phyloP scores from a whole-genome alignment of 1,284 basidiomycete genomes.

The Heterobasidion parviporum region DNA sequence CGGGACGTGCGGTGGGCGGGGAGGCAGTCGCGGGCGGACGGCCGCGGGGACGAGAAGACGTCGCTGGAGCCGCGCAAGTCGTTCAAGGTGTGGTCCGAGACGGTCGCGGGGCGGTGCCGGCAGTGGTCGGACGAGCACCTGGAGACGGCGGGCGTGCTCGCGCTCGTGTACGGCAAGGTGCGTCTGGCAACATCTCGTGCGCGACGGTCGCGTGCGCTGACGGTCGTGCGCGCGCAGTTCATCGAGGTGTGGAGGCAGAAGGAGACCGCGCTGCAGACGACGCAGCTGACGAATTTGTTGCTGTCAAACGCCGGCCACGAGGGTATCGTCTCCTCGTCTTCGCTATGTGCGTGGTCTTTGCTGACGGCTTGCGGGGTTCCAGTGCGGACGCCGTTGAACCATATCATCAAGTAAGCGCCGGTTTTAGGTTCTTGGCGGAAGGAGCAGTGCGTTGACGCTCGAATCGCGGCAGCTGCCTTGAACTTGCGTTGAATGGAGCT shows the following conservation, averaged over 20 bases:
- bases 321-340: slow-evolving; percentile 29
- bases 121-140: slow-evolving; percentile 85
- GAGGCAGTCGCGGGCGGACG: slow-evolving; percentile 53
- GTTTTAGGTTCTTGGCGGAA: neutral
- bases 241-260: slow-evolving; percentile 88
- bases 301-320: slow-evolving; percentile 88
- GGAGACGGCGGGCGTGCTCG: slow-evolving; percentile 82
- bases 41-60: slow-evolving; percentile 20
- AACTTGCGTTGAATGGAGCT: slow-evolving; percentile 77
- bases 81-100: slow-evolving; percentile 82
- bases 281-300: slow-evolving; percentile 73
- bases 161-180: slow-evolving; percentile 76
- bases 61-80: slow-evolving; percentile 69
- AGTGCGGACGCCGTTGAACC: slow-evolving; percentile 71
- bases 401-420: slow-evolving; percentile 57
- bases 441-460: neutral
- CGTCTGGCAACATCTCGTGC: neutral
- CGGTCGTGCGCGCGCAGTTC: slow-evolving; percentile 36
- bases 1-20: slow-evolving; percentile 76
- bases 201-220: neutral
- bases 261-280: slow-evolving; percentile 70
- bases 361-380: neutral
- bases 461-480: slow-evolving; percentile 54
- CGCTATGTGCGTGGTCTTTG: neutral
- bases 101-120: slow-evolving; percentile 63